Base-by-base conservation (phyloP, 1,284 basidiomycete species). In the Abortiporus biennis region DNA sequence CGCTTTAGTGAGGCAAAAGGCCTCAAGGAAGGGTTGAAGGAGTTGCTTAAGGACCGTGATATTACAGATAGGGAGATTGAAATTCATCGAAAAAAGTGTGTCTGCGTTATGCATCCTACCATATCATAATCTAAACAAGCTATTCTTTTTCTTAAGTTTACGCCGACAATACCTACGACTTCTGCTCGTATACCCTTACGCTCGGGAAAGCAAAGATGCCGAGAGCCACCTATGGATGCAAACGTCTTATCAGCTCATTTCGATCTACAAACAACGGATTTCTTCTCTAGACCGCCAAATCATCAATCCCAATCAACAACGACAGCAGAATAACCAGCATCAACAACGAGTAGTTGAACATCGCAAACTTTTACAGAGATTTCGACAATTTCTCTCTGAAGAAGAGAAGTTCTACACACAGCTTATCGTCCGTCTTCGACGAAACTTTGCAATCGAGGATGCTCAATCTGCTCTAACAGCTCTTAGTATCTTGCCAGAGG, bases 141-240 rank as follows among this genome's bases (percentile, higher is more conserved):
- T 21, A 21, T 38, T 13, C 24, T 24, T 16, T 4, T 19, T 13
- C 40, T 33, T 46, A 55, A 92, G 91, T 55, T 72, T 92, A 39
- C 80, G 92, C 44, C 78, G 82, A 43, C 76, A 78, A 29, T 85
- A 91, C 61, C 69, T 92, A 38, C 76, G 74, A 25, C 65, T 94
- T 23, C 71, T 95, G 15, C 80, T 93, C 51, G 63, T 80, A 19
- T 73, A 91, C 54, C 84, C 89, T 0, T 79, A 79, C 47, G 74
- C 80, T 35, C 78, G 76, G 36, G 85, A 91, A 59, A 80, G 86
- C 27, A 83, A 84, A 58, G 85, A 87, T 63, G 78, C 84, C 33
- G 89, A 93, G 56, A 85, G 74, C 35, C 78, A 84, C 43, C 72
- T 96, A 8, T 96, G 93, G 92, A 85, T 92, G 75, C 83, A 91